Evolutionary conservation across 495 filamentous ascomycete genomes (phyloP).

Genomic region (Tetracladium marchalianum): DNA sequence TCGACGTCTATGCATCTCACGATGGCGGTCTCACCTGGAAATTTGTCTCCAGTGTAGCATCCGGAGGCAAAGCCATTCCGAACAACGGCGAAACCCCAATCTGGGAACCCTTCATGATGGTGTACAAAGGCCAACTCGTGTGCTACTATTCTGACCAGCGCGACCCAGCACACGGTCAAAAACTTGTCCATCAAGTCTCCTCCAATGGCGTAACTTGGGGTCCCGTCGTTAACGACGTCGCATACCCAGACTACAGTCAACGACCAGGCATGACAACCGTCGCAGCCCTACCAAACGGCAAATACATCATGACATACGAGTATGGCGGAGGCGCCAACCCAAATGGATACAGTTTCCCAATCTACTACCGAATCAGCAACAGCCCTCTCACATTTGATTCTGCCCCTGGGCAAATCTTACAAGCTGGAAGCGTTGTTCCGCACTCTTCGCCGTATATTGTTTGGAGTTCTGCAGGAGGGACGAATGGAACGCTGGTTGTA

Average conservation of each 20-base stretch:
- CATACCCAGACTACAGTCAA: conserved; percentile 45
- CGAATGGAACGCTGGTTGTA: conserved; percentile 49
- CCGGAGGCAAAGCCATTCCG: conserved; percentile 50
- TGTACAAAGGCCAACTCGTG: conserved; percentile 44
- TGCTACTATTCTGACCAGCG: conserved; percentile 64
- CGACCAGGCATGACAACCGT: conserved; percentile 58
- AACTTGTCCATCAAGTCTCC: conserved; percentile 51
- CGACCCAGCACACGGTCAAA: conserved; percentile 54
- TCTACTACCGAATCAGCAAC: conserved; percentile 41
- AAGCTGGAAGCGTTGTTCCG: conserved; percentile 34
- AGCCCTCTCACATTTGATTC: conserved; percentile 43
- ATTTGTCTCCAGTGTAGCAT: conserved; percentile 54
- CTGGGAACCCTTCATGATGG: conserved; percentile 61
- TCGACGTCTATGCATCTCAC: conserved; percentile 55
- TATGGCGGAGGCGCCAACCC: conserved; percentile 41
- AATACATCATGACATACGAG: conserved; percentile 56
- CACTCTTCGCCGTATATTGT: conserved; percentile 47
- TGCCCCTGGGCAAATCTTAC: conserved; percentile 30
- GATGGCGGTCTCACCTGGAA: conserved; percentile 53
- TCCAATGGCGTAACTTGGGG: conserved; percentile 49
- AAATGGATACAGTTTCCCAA: conserved; percentile 29
- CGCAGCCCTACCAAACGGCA: conserved; percentile 45
- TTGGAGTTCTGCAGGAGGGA: conserved; percentile 43
- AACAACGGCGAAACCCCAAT: conserved; percentile 55
- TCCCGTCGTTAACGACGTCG: conserved; percentile 48